Percentiles rank a stretch among this genome's conserved stretches.
These are phyloP conservation scores for Syzygium grande DNA, from an alignment of 345 rosid genomes.

Conservation along the genomic window DNA sequence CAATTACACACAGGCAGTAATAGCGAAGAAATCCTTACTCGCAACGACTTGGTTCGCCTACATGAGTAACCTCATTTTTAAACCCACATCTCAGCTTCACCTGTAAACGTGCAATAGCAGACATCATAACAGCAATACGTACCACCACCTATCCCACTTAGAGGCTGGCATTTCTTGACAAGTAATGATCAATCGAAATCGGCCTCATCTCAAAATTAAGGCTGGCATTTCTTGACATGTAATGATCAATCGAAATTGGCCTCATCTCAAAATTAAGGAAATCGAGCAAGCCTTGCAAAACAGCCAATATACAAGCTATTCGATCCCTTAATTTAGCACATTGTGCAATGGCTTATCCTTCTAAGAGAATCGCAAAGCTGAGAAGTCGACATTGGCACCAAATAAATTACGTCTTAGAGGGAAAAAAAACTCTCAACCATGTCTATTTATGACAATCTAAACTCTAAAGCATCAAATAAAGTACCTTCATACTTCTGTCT, in stretches of 20 bases:
- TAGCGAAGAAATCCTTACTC: slow-evolving; percentile 41
- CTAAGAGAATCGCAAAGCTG: background rate
- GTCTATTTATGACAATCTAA: background rate
- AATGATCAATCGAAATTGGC: background rate
- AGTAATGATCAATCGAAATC: background rate
- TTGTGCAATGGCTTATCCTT: background rate
- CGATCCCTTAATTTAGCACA: background rate
- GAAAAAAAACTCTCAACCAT: background rate
- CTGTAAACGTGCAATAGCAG: slow-evolving; percentile 21
- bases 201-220: background rate
- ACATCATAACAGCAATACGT: background rate
- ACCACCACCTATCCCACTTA: background rate
- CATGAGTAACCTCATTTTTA: slow-evolving; percentile 67
- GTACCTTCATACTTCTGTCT: slow-evolving; percentile 82
- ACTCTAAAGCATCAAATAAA: background rate
- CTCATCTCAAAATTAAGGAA: background rate
- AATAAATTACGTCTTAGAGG: background rate
- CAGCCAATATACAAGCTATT: background rate
- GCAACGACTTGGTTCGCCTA: slow-evolving; percentile 98
- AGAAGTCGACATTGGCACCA: background rate
- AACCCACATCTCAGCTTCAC: slow-evolving; percentile 85
- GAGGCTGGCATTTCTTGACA: background rate
- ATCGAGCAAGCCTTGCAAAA: background rate
- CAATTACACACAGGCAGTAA: background rate
- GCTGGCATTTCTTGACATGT: background rate